A percentile compares a stretch with the other conserved stretches of the same genome.
Evolutionary conservation across 805 yeast genomes (phyloP).

Genomic region (Wickerhamomyces queroliae): DNA sequence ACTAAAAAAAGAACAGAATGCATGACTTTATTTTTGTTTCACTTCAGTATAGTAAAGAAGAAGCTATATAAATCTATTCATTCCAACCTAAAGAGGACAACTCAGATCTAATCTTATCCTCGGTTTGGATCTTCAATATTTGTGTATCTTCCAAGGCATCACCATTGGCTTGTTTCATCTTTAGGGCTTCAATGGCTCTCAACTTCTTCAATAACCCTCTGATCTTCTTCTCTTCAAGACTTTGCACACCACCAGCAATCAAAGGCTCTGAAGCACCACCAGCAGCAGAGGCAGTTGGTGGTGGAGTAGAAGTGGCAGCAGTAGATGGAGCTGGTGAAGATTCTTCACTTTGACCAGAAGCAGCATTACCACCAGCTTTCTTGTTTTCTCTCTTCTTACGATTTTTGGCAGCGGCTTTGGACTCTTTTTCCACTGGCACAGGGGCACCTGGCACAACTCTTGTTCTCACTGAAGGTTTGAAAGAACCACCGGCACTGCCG

Average conservation of each 20-base stretch:
- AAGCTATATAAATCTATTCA: slow-evolving; percentile 26
- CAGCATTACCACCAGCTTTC: slow-evolving; percentile 25
- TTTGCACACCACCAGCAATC: slow-evolving; percentile 56
- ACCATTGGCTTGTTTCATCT: slow-evolving; percentile 76
- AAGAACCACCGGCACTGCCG: slow-evolving; percentile 16
- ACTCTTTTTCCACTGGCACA: slow-evolving; percentile 36
- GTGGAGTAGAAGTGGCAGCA: slow-evolving; percentile 11
- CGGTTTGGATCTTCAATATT: slow-evolving; percentile 81
- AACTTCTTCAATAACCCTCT: slow-evolving; percentile 87
- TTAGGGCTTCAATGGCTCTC: slow-evolving; percentile 90
- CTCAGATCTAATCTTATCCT: slow-evolving; percentile 72
- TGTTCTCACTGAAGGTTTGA: slow-evolving; percentile 27
- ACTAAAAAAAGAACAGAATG: no score
- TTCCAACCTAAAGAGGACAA: slow-evolving; percentile 72
- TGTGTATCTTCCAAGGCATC: slow-evolving; percentile 92
- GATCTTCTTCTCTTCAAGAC: slow-evolving; percentile 87
- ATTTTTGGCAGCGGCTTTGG: slow-evolving; percentile 66
- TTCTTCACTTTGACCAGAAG: slow-evolving; percentile 7
- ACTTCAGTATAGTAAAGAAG: no score
- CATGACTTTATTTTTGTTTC: no score
- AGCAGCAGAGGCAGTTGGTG: slow-evolving; percentile 7
- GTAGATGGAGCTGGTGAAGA: slow-evolving; percentile 10
- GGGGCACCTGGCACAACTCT: slow-evolving; percentile 58
- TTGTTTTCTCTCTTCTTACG: slow-evolving; percentile 70
- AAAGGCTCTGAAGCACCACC: slow-evolving; percentile 26